Evolutionary conservation across 257 asterid genomes (phyloP).

Genomic region (Perilla frutescens): DNA sequence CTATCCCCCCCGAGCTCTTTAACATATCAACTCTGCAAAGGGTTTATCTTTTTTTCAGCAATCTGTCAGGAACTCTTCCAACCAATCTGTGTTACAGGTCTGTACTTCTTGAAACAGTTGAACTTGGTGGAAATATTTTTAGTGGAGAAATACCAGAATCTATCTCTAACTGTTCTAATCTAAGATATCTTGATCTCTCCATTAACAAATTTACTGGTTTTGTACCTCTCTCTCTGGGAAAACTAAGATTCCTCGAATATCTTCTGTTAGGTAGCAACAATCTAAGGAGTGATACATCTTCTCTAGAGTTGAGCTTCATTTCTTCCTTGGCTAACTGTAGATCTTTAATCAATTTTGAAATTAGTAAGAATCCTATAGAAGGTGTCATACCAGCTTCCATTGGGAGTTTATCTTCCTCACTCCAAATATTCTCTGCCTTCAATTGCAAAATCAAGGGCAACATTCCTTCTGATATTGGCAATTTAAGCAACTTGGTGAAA

Average conservation of each 20-base stretch:
- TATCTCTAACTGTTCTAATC: conserved; percentile 43
- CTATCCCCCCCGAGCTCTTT: too few species aligned
- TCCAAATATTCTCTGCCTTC: background rate
- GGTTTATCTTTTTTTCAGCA: background rate
- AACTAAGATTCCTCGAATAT: conserved; percentile 22
- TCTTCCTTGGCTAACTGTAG: conserved; percentile 36
- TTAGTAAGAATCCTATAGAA: conserved; percentile 28
- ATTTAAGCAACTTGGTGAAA: too few species aligned
- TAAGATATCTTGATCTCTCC: conserved; percentile 8
- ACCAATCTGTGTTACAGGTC: background rate
- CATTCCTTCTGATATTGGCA: too few species aligned
- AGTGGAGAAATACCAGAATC: conserved; percentile 38
- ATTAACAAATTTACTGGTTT: background rate
- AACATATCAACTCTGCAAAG: too few species aligned
- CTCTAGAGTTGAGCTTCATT: conserved; percentile 31
- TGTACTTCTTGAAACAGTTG: conserved; percentile 3
- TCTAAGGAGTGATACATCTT: conserved; percentile 12
- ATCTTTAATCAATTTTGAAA: background rate
- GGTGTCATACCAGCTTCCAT: conserved; percentile 36
- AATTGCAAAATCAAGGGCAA: too few species aligned
- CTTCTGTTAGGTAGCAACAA: conserved; percentile 14
- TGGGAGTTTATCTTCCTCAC: conserved; percentile 41
- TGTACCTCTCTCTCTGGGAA: conserved; percentile 40
- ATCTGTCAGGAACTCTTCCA: conserved; percentile 39
- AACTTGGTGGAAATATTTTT: background rate